phyloP scores from a whole-genome alignment of 345 rosid genomes.

The Bruguiera gymnorhiza region DNA sequence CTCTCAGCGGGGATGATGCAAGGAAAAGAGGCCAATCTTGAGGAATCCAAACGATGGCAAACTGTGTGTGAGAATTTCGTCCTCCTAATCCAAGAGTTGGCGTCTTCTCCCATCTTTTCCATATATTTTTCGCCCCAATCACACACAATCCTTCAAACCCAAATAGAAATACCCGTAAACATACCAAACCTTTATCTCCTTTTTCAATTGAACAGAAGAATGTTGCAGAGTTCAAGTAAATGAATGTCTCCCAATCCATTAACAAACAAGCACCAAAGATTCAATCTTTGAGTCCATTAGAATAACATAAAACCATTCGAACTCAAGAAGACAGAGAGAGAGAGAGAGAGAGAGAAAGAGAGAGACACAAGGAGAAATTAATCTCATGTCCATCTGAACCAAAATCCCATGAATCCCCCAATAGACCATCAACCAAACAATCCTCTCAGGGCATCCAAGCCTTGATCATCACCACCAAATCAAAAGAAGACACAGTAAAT shows the following conservation, averaged over 20 bases:
- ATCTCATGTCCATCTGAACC: constrained; percentile 27
- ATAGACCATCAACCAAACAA: constrained; percentile 10
- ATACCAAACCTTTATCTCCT: constrained; percentile 8
- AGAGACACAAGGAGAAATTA: constrained; percentile 22
- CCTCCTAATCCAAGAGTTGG: constrained; percentile 86
- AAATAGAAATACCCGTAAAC: constrained; percentile 17
- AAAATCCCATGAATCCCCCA: constrained; percentile 21
- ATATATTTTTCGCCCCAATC: background rate
- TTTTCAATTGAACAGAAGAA: constrained; percentile 20
- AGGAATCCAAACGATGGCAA: constrained; percentile 67
- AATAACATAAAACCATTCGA: constrained; percentile 34
- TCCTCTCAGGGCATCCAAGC: constrained; percentile 16
- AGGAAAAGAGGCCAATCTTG: constrained; percentile 48
- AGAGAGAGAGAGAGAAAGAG: background rate
- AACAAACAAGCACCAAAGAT: constrained; percentile 10
- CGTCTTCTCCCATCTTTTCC: constrained; percentile 61
- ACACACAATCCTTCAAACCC: constrained; percentile 23
- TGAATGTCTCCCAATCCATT: constrained; percentile 23
- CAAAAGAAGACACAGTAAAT: constrained; percentile 2
- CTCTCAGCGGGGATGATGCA: constrained; percentile 38
- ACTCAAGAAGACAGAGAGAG: constrained; percentile 25
- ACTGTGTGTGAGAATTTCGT: constrained; percentile 80
- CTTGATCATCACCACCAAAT: constrained; percentile 9
- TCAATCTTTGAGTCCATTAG: constrained; percentile 15
- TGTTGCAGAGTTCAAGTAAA: constrained; percentile 20